Base-by-base conservation (phyloP, 371 early-diverging fungal genomes). In the Gilbertella persicaria region DNA sequence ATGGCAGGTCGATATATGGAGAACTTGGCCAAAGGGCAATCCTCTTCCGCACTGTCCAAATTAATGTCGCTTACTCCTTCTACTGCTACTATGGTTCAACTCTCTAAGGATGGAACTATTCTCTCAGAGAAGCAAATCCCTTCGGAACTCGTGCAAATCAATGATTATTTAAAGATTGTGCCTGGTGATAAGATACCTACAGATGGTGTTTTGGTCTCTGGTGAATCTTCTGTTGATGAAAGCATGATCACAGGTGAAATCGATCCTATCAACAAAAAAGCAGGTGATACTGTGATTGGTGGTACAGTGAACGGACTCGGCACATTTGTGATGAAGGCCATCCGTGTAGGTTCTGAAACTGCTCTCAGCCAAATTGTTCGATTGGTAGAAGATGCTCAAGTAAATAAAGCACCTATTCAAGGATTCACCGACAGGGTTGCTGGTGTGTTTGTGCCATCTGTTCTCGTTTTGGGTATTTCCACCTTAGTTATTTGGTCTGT, bases 161-260 rank as follows among this genome's bases (percentile, higher is more conserved):
- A 88, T 41, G 98, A 97, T 64, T 53, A 86, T 7, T 67, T 97
- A 58, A 90, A 91, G 60, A 79, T 97, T 35, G 68, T 93, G 4
- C 97, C 98, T 1, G 96, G 97, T 23, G 96, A 97, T 64, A 91
- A 93, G 48, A 75, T 98, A 24, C 95, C 98, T 3, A 85, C 93
- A 0, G 99, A 99, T 67, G 98, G 96, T n/a, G 57, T 78, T 1
- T 75, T 99, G 7, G 67, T 87, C n/a, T 73, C 69, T 13, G 99
- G 99, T 4, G 45, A 73, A 8, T 87, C 94, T 4, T 78, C 86
- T 24, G 85, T 99, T 7, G 98, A 99, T 73, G 99, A 99, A 74
- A 91, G 95, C 46, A 93, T 99, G 75, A 87, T 99, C 0, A 99
- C 99, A 0, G 99, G 99, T 33, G 99, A 99, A 71, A 86, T 91